A percentile compares a stretch with the other conserved stretches of the same genome.
Evolutionary conservation across 805 yeast species (phyloP).

Genomic region (Lachancea sp.): DNA sequence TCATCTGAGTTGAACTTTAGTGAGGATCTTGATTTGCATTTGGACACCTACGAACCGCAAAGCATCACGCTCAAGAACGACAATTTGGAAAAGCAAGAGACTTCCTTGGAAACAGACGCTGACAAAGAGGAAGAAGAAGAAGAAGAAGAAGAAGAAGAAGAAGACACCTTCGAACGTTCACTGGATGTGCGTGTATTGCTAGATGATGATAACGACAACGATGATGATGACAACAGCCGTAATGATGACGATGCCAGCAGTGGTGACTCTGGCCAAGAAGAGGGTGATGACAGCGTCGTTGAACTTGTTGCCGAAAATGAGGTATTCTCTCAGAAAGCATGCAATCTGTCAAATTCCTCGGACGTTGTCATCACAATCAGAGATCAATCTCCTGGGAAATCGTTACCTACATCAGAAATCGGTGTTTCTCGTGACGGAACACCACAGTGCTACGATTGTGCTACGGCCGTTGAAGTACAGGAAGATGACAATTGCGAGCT

Average conservation of each 20-base stretch:
- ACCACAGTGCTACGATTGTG: constrained; percentile 8
- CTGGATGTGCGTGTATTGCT: neutral
- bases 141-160: too few relatives aligned
- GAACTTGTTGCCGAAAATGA: too few relatives aligned
- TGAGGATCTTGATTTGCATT: constrained; percentile 9
- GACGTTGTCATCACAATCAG: neutral
- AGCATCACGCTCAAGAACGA: neutral
- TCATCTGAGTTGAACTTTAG: constrained; percentile 13
- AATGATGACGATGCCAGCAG: neutral
- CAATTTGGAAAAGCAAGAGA: neutral
- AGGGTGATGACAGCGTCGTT: neutral
- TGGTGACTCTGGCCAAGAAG: neutral
- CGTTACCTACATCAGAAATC: neutral
- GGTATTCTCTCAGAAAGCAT: too few relatives aligned
- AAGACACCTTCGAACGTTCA: too few relatives aligned
- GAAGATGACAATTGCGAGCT: neutral
- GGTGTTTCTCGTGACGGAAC: constrained; percentile 2
- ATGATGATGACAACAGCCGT: neutral
- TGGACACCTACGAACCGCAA: constrained; percentile 1
- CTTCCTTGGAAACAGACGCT: neutral
- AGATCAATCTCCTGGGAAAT: neutral
- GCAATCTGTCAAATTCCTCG: neutral
- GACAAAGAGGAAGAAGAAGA: too few relatives aligned
- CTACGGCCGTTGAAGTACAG: neutral
- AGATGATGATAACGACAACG: neutral